Evolutionary conservation across 257 asterid species (phyloP).

Genomic region (Cruciata laevipes): DNA sequence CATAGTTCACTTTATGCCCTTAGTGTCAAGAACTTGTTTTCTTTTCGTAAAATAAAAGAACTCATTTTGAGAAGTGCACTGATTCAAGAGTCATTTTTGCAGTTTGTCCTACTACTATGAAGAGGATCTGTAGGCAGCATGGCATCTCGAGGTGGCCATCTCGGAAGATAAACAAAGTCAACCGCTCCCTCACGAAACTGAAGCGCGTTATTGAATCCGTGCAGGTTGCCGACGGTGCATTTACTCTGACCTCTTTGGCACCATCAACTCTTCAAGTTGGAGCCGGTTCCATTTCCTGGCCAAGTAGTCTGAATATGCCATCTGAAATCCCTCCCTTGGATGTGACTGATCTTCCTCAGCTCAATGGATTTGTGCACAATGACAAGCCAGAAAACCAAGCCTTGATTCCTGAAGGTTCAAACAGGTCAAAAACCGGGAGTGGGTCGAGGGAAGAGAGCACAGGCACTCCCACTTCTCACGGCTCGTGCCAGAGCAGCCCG

Average conservation of each 20-base stretch:
- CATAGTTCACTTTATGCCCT: background rate
- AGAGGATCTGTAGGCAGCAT: conserved; percentile 88
- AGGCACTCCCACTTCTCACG: conserved; percentile 78
- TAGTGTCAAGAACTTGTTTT: background rate
- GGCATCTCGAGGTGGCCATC: conserved; percentile 98
- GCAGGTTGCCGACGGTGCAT: conserved; percentile 78
- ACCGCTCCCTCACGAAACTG: conserved; percentile 73
- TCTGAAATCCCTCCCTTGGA: conserved; percentile 46
- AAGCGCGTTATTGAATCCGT: conserved; percentile 83
- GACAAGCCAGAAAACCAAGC: conserved; percentile 30
- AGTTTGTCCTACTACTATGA: conserved; percentile 97
- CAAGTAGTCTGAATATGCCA: conserved; percentile 46
- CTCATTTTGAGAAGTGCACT: conserved; percentile 7
- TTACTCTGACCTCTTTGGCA: conserved; percentile 60
- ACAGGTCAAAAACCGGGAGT: conserved; percentile 50
- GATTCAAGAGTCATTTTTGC: conserved; percentile 17
- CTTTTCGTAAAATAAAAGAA: no score
- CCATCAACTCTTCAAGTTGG: conserved; percentile 50
- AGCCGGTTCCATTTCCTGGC: conserved; percentile 65
- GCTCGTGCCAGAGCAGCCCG: conserved; percentile 69
- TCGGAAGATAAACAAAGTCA: conserved; percentile 92
- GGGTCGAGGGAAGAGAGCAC: conserved; percentile 76
- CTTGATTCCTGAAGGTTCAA: conserved; percentile 32
- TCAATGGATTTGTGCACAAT: conserved; percentile 25
- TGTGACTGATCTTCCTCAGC: conserved; percentile 27